Evolutionary conservation across 2,329 filamentous ascomycete genomes (phyloP).

Genomic region (Neurospora sp.): DNA sequence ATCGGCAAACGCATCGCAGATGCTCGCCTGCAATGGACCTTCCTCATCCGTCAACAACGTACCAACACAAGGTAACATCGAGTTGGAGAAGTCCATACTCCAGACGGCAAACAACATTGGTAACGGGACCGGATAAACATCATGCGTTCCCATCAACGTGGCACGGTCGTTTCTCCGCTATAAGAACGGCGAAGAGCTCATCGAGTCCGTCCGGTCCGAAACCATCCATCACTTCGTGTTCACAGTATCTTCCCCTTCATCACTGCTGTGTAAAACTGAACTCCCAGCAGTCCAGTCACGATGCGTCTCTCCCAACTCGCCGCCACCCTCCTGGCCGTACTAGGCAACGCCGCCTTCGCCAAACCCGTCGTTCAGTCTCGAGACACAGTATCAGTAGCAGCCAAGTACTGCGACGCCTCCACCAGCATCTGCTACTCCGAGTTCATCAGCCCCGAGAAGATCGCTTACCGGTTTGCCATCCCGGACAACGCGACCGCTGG

Average conservation of each 20-base stretch:
- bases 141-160: not conserved
- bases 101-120: not conserved
- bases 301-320: constrained; percentile 18
- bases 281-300: not conserved
- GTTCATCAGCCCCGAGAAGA: constrained; percentile 17
- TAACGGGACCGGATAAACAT: not conserved
- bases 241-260: not conserved
- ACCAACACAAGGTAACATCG: not conserved
- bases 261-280: not conserved
- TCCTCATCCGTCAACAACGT: not conserved
- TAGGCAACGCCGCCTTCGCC: constrained; percentile 9
- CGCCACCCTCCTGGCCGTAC: constrained; percentile 11
- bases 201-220: not conserved
- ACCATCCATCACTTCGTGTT: not conserved
- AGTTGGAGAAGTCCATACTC: not conserved
- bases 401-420: constrained; percentile 21
- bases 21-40: not conserved
- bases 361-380: constrained; percentile 8
- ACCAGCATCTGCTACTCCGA: constrained; percentile 23
- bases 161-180: not conserved
- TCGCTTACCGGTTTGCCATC: constrained; percentile 21
- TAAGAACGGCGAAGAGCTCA: not conserved
- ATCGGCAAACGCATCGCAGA: not conserved
- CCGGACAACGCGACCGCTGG: constrained; percentile 22
- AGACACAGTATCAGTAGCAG: not conserved